Evolutionary conservation across 768 basidiomycete genomes (phyloP), one percentile per base, ranked within the genome.

Genomic region (Austroboletus festivus): DNA sequence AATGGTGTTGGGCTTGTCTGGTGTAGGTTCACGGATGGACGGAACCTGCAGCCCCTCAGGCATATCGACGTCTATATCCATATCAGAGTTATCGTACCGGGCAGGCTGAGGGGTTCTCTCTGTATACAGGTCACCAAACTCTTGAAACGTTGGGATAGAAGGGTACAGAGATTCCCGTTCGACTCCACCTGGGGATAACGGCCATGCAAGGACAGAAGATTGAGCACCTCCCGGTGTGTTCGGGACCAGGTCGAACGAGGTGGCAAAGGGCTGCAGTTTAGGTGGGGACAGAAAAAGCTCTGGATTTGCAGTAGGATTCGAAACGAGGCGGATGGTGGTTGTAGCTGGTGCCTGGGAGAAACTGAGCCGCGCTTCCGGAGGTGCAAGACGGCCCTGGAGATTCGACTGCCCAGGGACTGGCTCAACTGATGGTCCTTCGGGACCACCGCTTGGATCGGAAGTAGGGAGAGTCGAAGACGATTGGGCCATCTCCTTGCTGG

Each of bases 191-290:
- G 64, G 76, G 0, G 77, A 73, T 24, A 71, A 58, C 1, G 77
- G 74, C 72, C 76, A 75, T 53, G 70, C 61, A 42, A 64, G 62
- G 15, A 67, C 55, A 1, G 47, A 6, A 51, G 54, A 40, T 38
- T 40, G 56, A 12, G 53, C 38, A 4, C 50, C 59, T 5, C 64
- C 57, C 0, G 83, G 86, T 38, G 80, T 83, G 20, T 73, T 79
- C 53, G 84, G 71, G 18, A 78, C 74, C 23, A 89, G 71, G 52
- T 89, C 86, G 54, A 87, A 89, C 10, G 73, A 72, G 3, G 86
- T 86, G 39, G 77, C 68, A 59, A 84, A 82, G 0, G 86, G 81
- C 53, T 78, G 74, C 3, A 91, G 74, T 44, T 76, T 78, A 0
- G 88, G 88, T 0, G 87, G 87, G 26, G 68, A 72, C 12, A 62